A percentile compares a stretch with the other conserved stretches of the same genome.
Conservation (phyloP, 352 stramenopile genomes). For the Elongisporangium prolatum region DNA sequence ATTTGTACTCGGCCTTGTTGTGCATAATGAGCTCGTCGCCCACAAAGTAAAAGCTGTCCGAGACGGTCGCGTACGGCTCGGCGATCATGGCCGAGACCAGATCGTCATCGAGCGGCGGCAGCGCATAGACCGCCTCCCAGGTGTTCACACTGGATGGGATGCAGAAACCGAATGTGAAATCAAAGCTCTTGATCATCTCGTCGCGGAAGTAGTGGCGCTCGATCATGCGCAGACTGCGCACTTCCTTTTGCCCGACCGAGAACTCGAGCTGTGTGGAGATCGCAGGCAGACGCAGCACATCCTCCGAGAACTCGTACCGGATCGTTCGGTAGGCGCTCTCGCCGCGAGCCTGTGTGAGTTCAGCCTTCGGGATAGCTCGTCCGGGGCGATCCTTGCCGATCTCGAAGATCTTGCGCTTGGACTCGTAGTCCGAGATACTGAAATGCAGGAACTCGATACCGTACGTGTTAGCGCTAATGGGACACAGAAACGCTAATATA, state of each 20-base stretch:
- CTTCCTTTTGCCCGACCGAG: slow-evolving; percentile 85
- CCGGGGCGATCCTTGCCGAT: slow-evolving; percentile 75
- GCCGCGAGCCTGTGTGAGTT: slow-evolving; percentile 79
- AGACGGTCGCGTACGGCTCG: slow-evolving; percentile 92
- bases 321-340: slow-evolving; percentile 91
- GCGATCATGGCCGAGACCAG: slow-evolving; percentile 94
- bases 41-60: slow-evolving; percentile 96
- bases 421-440: slow-evolving; percentile 92
- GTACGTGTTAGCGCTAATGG: slow-evolving; percentile 91
- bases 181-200: slow-evolving; percentile 93
- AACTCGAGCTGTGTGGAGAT: slow-evolving; percentile 92
- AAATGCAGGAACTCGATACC: slow-evolving; percentile 96
- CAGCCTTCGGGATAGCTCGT: slow-evolving; percentile 77
- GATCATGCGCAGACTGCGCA: slow-evolving; percentile 94
- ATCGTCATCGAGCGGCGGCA: slow-evolving; percentile 91
- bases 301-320: slow-evolving; percentile 93
- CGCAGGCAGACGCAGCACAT: slow-evolving; percentile 87
- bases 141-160: slow-evolving; percentile 95
- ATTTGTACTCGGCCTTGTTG: slow-evolving; percentile 94
- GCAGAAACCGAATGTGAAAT: slow-evolving; percentile 97
- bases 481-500: slow-evolving; percentile 88
- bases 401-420: slow-evolving; percentile 94
- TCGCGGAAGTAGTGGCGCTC: slow-evolving; percentile 96
- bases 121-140: slow-evolving; percentile 93
- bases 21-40: slow-evolving; percentile 96